Percentiles rank a stretch among this genome's conserved stretches.
Evolutionary conservation across 805 yeast species (phyloP).

Genomic region (Lipomyces yamadae): DNA sequence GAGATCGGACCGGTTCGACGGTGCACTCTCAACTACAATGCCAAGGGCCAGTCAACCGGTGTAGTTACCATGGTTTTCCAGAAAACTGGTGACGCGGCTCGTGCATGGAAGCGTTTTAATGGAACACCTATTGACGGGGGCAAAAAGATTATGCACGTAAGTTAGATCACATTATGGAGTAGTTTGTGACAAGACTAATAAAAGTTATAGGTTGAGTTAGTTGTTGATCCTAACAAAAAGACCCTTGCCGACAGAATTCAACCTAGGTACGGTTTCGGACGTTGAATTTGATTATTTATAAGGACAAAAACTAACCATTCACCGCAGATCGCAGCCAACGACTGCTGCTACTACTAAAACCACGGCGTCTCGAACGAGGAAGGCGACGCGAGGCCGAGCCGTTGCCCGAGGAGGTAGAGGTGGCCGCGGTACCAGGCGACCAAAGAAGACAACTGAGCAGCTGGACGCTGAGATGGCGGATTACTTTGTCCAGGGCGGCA

Average conservation of each 20-base stretch:
- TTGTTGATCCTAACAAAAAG: slow-evolving; percentile 71
- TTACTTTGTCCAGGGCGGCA: slow-evolving; percentile 58
- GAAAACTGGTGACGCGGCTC: slow-evolving; percentile 67
- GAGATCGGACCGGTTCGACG: slow-evolving; percentile 84
- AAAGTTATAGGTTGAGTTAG: slow-evolving; percentile 61
- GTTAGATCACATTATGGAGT: slow-evolving; percentile 36
- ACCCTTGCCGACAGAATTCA: slow-evolving; percentile 38
- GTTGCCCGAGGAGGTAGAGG: slow-evolving; percentile 34
- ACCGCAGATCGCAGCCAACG: slow-evolving; percentile 21
- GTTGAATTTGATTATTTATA: neutral
- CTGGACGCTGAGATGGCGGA: slow-evolving; percentile 98
- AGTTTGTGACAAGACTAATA: neutral
- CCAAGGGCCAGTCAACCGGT: slow-evolving; percentile 89
- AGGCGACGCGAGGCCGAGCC: slow-evolving; percentile 11
- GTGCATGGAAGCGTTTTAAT: slow-evolving; percentile 82
- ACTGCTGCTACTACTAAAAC: slow-evolving; percentile 17
- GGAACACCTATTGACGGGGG: slow-evolving; percentile 95
- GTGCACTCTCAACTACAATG: slow-evolving; percentile 77
- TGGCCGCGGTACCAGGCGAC: slow-evolving; percentile 44
- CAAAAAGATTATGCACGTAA: slow-evolving; percentile 64
- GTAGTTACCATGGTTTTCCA: slow-evolving; percentile 84
- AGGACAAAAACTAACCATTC: slow-evolving; percentile 16
- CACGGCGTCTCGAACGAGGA: slow-evolving; percentile 14
- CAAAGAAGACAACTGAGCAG: slow-evolving; percentile 83
- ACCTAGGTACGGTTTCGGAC: slow-evolving; percentile 13